Base-by-base conservation (phyloP, 2,329 filamentous ascomycete genomes). In the Cytospora piceicola region DNA sequence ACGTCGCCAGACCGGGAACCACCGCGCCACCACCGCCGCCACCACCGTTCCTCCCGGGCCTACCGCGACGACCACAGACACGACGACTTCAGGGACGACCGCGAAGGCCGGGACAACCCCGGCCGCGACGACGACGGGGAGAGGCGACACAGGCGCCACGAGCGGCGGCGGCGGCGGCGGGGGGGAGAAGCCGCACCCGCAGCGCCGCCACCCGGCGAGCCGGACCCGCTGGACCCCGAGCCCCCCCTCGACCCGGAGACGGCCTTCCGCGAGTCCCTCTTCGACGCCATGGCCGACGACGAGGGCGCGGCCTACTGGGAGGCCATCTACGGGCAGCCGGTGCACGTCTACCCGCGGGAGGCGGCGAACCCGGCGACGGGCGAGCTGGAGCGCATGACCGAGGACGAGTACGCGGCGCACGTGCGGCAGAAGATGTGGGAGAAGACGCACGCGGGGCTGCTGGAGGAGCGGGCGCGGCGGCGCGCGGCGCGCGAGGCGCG, bases 301-400 rank as follows among this genome's bases (percentile, higher is more conserved):
- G 95, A 99, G 78, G 95, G 94, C 56, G 95, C 95, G 2, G 86
- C 88, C 9, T 99, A 95, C 80, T 99, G 95, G 95, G 90, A 97
- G 76, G 87, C 88, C 20, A 92, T 99, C n/a, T 99, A 98, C 77
- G 94, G 93, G 0, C 94, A 98, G 75, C 94, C 95, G 0, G 90
- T 98, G 58, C 93, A 97, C 77, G 86, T 88, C 8, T 97, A 96
- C 75, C 75, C 86, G 0, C 81, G 83, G 0, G 77, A 81, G 58
- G 69, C 73, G 7, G 74, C 77, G 11, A 81, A 78, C 66, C 51
- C 51, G 7, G 77, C 79, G 71, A 77, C 69, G 73, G 85, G 85
- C 68, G 77, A 88, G 73, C 81, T 97, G 15, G 93, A 97, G 77
- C 84, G 83, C 69, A 98, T 98, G 94, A 88, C 83, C 11, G 95